Evolutionary conservation across 345 rosid genomes (phyloP).

Genomic region (Eucalyptus marginata): DNA sequence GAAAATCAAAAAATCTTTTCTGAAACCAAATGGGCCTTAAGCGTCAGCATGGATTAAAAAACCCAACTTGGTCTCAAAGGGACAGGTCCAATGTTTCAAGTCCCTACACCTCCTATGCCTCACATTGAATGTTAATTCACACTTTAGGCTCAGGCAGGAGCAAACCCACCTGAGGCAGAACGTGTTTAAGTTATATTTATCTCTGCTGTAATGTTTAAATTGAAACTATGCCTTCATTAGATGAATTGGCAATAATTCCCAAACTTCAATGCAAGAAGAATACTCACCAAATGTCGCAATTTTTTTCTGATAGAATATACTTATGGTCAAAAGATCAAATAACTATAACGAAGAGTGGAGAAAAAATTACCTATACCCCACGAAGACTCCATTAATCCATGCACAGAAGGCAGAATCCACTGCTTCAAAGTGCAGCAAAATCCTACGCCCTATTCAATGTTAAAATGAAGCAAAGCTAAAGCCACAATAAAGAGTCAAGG

Average conservation of each 20-base stretch:
- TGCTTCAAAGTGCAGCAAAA: slow-evolving; percentile 92
- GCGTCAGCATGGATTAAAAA: background rate
- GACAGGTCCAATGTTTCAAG: background rate
- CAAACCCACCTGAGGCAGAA: background rate
- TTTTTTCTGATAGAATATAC: background rate
- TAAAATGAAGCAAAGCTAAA: background rate
- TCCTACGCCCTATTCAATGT: slow-evolving; percentile 67
- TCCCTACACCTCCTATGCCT: background rate
- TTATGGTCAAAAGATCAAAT: background rate
- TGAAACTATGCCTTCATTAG: background rate
- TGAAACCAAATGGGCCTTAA: background rate
- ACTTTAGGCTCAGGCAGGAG: background rate
- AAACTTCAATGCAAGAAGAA: background rate
- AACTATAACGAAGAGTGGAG: background rate
- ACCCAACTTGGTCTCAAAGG: background rate
- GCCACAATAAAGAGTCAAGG: background rate
- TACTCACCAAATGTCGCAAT: background rate
- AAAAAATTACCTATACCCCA: slow-evolving; percentile 74
- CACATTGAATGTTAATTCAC: background rate
- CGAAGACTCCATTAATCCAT: slow-evolving; percentile 80
- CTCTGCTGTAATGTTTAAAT: background rate
- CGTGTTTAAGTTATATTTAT: background rate
- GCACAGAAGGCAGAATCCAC: slow-evolving; percentile 94
- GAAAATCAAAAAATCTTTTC: background rate
- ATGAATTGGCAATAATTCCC: background rate